These are phyloP conservation scores for Aureobasidium sp. DNA, from an alignment of 2,329 filamentous ascomycete genomes.

Conservation along the genomic window DNA sequence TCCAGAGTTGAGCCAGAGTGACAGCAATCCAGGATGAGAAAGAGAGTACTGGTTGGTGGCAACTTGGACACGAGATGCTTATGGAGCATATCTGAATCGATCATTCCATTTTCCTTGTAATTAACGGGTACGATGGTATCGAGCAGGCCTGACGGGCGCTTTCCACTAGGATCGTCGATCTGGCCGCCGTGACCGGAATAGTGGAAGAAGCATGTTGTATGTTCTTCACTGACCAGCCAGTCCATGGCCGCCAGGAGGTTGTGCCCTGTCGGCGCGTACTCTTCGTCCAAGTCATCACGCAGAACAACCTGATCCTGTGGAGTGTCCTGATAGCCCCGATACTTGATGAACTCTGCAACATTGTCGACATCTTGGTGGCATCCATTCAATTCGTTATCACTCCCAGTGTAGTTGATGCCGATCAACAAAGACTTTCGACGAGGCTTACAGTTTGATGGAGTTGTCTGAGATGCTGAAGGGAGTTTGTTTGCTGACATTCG, in stretches of 20 bases:
- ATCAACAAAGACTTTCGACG: slow-evolving; percentile 45
- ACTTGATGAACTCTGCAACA: slow-evolving; percentile 40
- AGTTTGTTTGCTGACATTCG: neutral
- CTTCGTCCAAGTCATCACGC: slow-evolving; percentile 33
- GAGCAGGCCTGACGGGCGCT: slow-evolving; percentile 23
- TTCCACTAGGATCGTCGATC: slow-evolving; percentile 36
- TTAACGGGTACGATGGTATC: slow-evolving; percentile 13
- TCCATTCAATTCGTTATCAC: slow-evolving; percentile 39
- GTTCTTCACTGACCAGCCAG: slow-evolving; percentile 50
- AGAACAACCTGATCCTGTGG: slow-evolving; percentile 40
- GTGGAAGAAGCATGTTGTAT: slow-evolving; percentile 49
- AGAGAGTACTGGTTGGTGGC: slow-evolving; percentile 45
- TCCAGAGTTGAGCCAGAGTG: slow-evolving; percentile 55
- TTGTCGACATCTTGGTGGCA: slow-evolving; percentile 47
- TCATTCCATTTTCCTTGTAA: slow-evolving; percentile 40
- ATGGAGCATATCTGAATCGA: slow-evolving; percentile 47
- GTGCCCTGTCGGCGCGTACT: slow-evolving; percentile 29
- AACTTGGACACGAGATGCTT: slow-evolving; percentile 46
- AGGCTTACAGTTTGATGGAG: neutral
- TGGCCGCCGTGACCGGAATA: slow-evolving; percentile 56
- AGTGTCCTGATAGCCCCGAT: slow-evolving; percentile 37
- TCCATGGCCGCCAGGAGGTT: slow-evolving; percentile 46
- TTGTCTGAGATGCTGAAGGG: neutral
- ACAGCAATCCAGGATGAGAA: slow-evolving; percentile 56
- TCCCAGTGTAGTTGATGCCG: slow-evolving; percentile 46